Evolutionary conservation across 148 eudicot genomes (phyloP).

Genomic region (Vaccinium darrowii): DNA sequence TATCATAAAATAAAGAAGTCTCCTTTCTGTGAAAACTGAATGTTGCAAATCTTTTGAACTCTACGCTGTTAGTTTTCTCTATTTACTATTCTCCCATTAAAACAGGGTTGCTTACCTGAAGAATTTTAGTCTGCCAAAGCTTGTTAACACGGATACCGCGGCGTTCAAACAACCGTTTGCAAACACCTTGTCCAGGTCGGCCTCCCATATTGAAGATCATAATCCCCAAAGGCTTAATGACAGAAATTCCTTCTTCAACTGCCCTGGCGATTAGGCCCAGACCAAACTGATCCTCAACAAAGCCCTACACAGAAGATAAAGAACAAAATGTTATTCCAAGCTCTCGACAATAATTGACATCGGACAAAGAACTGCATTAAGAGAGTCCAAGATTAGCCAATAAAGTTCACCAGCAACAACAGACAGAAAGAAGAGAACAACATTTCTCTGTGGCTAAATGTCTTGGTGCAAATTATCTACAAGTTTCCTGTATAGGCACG

Average conservation of each 20-base stretch:
- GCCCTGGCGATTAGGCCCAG: slow-evolving; percentile 94
- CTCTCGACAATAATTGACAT: not conserved
- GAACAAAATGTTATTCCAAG: not conserved
- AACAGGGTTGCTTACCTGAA: slow-evolving; percentile 54
- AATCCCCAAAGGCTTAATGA: slow-evolving; percentile 86
- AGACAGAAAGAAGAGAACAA: no score
- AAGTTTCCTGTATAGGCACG: no score
- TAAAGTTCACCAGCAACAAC: not conserved
- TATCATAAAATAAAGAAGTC: no score
- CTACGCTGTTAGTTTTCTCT: no score
- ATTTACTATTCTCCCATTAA: not conserved
- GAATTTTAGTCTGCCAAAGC: slow-evolving; percentile 97
- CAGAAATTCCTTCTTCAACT: slow-evolving; percentile 95
- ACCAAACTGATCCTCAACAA: slow-evolving; percentile 99
- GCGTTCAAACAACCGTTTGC: slow-evolving; percentile 92
- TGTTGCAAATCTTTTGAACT: no score
- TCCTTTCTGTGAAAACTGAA: no score
- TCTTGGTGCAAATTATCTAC: no score
- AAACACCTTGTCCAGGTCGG: slow-evolving; percentile 98
- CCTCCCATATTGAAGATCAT: slow-evolving; percentile 99
- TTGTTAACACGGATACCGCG: slow-evolving; percentile 87
- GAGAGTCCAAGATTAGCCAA: not conserved
- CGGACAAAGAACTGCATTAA: not conserved
- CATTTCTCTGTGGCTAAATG: no score
- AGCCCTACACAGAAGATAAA: slow-evolving; percentile 51